These are phyloP conservation scores for Cyberlindnera maritima DNA, from an alignment of 805 yeast genomes.

Conservation along the genomic window DNA sequence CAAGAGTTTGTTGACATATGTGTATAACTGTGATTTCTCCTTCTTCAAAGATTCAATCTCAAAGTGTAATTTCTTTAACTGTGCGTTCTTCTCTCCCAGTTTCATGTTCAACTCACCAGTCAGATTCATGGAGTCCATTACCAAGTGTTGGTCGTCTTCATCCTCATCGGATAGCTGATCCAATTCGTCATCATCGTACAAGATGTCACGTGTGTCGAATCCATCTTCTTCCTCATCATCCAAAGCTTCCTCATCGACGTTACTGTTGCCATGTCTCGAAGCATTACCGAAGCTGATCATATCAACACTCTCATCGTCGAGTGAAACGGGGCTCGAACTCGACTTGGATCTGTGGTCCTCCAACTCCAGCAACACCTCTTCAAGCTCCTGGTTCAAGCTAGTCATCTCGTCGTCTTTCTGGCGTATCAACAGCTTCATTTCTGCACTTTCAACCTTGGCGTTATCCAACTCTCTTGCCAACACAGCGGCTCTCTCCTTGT, in stretches of 20 bases:
- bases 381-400: constrained; percentile 19
- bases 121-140: constrained; percentile 5
- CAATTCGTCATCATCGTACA: constrained; percentile 1
- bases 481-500: constrained; percentile 19
- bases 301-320: neutral
- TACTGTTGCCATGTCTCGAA: neutral
- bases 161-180: constrained; percentile 8
- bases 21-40: constrained; percentile 26
- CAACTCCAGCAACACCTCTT: constrained; percentile 13
- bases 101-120: constrained; percentile 10
- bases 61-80: constrained; percentile 14
- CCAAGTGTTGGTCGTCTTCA: neutral
- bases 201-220: constrained; percentile 1
- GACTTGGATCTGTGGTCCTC: constrained; percentile 1
- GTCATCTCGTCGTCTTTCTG: constrained; percentile 18
- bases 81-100: constrained; percentile 14
- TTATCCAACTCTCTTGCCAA: constrained; percentile 3
- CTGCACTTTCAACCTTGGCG: neutral
- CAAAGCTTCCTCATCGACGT: neutral
- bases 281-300: neutral
- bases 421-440: neutral
- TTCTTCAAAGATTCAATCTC: constrained; percentile 23
- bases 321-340: neutral
- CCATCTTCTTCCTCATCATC: constrained; percentile 1
- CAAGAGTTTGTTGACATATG: constrained; percentile 24